These are phyloP conservation scores for Neopestalotiopsis sp. DNA, from an alignment of 2,329 filamentous ascomycete genomes.

Conservation along the genomic window DNA sequence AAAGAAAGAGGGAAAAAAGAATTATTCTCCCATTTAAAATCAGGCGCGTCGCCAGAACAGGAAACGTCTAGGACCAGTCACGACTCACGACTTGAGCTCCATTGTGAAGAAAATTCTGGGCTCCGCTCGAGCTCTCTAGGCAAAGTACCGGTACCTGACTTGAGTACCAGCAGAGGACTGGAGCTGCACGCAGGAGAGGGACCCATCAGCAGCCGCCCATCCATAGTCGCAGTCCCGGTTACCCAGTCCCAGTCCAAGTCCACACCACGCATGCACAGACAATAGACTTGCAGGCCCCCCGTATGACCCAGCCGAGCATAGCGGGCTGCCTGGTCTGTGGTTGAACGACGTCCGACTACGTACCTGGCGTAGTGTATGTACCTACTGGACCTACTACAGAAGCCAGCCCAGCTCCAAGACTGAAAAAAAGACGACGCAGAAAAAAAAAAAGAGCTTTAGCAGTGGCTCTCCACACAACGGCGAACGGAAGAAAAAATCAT, in stretches of 20 bases:
- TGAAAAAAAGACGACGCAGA: background rate
- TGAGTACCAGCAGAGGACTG: background rate
- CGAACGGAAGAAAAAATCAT: background rate
- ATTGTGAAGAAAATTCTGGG: background rate
- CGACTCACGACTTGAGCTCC: constrained; percentile 12
- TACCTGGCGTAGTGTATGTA: too few species aligned
- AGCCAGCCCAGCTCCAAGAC: background rate
- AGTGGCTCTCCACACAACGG: background rate
- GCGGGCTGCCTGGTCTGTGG: background rate
- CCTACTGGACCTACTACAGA: background rate
- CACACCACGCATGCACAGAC: constrained; percentile 13
- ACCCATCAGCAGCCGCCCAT: background rate
- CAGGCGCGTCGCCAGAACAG: background rate
- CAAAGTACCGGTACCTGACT: constrained; percentile 12
- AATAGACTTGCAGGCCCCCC: constrained; percentile 12
- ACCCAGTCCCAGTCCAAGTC: background rate
- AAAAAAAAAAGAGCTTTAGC: background rate
- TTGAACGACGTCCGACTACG: constrained; percentile 4
- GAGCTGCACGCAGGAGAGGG: too few species aligned
- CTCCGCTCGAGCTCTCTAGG: background rate
- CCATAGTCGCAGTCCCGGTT: background rate
- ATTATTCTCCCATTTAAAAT: background rate
- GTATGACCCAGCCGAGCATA: background rate
- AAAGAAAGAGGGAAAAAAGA: background rate
- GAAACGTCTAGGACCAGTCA: constrained; percentile 4